Evolutionary conservation across 352 stramenopile genomes (phyloP), one percentile per base, ranked within the genome.

Genomic region (Plasmopara halstedii): DNA sequence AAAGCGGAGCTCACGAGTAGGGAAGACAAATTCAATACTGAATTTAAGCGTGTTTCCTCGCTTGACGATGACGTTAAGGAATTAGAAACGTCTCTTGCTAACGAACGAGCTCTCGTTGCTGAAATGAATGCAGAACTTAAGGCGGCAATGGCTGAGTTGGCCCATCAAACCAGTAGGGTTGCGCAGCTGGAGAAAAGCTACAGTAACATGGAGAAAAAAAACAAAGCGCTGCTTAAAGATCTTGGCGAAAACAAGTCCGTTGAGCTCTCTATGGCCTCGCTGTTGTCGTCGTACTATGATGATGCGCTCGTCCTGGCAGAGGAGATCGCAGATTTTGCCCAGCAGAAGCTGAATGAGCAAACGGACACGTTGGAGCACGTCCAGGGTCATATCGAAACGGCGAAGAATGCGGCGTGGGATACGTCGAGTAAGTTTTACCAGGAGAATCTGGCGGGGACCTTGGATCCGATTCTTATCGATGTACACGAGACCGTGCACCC

Each of bases 211-310:
- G 64, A 68, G 43, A 84, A 82, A 61, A 81, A 73, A 53, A 85
- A 87, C 57, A 67, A 76, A 20, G 63, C 62, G 35, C 52, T 90
- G 50, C 52, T 60, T 6, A 57, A 70, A 6, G 69, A 85, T 47
- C 45, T 90, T 4, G 58, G 66, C 29, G 63, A 73, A 18, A 50
- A 67, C 42, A 77, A 72, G 45, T 39, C 47, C 1, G 58, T 74
- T 25, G 76, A 88, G 46, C 64, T 90, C 33, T 67, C 71, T 10
- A 64, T 90, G 43, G 67, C 72, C 1, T 57, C 75, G 33, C 50
- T 90, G 58, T 58, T 90, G 37, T 87, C 75, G 41, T 71, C 67
- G 26, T 90, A 90, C 57, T 90, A 87, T 32, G 79, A 90, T 57
- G 73, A 85, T 47, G 70, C 75, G n/a, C 64, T 86, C 39, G 55